Evolutionary conservation across 2,329 filamentous ascomycete species (phyloP).

Genomic region (Dothistroma septosporum): DNA sequence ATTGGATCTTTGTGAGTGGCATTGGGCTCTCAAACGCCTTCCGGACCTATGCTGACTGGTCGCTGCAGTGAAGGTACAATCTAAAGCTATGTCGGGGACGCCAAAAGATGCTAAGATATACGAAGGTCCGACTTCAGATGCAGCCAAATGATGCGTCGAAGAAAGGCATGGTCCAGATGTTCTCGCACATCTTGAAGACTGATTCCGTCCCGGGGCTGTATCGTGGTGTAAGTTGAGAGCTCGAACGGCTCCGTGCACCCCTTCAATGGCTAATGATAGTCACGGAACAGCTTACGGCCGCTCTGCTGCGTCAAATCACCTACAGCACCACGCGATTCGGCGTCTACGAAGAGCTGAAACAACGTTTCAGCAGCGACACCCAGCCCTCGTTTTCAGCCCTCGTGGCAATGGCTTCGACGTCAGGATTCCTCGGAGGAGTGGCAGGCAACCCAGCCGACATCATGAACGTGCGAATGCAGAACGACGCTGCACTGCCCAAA

Average conservation of each 20-base stretch:
- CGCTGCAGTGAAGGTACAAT: slow-evolving; percentile 43
- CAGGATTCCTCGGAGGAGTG: slow-evolving; percentile 83
- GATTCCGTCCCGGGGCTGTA: slow-evolving; percentile 81
- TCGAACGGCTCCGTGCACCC: neutral
- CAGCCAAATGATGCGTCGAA: slow-evolving; percentile 66
- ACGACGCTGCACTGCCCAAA: slow-evolving; percentile 72
- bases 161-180: slow-evolving; percentile 79
- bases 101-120: neutral
- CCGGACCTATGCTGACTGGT: slow-evolving; percentile 29
- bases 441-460: slow-evolving; percentile 94
- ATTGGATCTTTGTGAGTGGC: slow-evolving; percentile 73
- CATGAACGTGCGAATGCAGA: slow-evolving; percentile 97
- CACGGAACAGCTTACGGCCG: slow-evolving; percentile 66
- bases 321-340: slow-evolving; percentile 97
- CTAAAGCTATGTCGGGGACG: neutral
- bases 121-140: slow-evolving; percentile 79
- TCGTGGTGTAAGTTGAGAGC: slow-evolving; percentile 58
- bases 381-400: slow-evolving; percentile 66
- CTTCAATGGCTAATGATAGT: neutral
- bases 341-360: slow-evolving; percentile 91
- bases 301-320: slow-evolving; percentile 82
- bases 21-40: neutral
- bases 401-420: slow-evolving; percentile 73
- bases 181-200: slow-evolving; percentile 71
- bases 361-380: slow-evolving; percentile 51